Conservation (phyloP, 2,329 filamentous ascomycete species). For the Pleomassaria siparia region DNA sequence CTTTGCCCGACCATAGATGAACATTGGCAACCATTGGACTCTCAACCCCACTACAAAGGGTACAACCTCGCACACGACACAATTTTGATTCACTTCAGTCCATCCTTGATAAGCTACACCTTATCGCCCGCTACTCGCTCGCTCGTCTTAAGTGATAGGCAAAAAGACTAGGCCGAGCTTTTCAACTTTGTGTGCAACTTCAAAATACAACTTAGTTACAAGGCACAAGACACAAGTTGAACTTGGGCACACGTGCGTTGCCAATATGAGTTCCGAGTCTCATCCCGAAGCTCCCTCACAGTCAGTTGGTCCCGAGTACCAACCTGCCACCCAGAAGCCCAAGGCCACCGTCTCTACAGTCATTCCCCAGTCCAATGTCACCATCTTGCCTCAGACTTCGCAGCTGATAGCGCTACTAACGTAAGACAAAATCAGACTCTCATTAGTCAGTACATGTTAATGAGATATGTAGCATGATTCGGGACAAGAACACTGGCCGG, state of each 20-base stretch:
- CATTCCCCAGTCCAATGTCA: constrained; percentile 82
- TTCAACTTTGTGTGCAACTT: too few relatives aligned
- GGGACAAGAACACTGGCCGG: constrained; percentile 83
- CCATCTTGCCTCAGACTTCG: constrained; percentile 87
- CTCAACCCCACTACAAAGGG: constrained; percentile 2
- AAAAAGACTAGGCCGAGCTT: too few relatives aligned
- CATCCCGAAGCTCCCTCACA: constrained; percentile 50
- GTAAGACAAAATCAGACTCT: constrained; percentile 60
- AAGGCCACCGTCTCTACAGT: constrained; percentile 85
- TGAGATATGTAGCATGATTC: constrained; percentile 73
- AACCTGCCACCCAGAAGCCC: constrained; percentile 74
- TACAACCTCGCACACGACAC: background rate
- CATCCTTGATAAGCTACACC: background rate
- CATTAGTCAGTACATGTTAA: constrained; percentile 1
- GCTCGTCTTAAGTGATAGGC: background rate
- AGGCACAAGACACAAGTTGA: too few relatives aligned
- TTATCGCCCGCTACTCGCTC: background rate
- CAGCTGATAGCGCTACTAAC: constrained; percentile 96
- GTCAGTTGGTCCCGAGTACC: constrained; percentile 79
- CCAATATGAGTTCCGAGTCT: constrained; percentile 29
- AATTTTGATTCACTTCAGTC: constrained; percentile 1
- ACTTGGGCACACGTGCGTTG: background rate
- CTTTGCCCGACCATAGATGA: background rate
- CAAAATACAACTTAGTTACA: too few relatives aligned
- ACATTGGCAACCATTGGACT: background rate